Evolutionary conservation across 2,329 filamentous ascomycete species (phyloP).

Genomic region (Biscogniauxia marginata): DNA sequence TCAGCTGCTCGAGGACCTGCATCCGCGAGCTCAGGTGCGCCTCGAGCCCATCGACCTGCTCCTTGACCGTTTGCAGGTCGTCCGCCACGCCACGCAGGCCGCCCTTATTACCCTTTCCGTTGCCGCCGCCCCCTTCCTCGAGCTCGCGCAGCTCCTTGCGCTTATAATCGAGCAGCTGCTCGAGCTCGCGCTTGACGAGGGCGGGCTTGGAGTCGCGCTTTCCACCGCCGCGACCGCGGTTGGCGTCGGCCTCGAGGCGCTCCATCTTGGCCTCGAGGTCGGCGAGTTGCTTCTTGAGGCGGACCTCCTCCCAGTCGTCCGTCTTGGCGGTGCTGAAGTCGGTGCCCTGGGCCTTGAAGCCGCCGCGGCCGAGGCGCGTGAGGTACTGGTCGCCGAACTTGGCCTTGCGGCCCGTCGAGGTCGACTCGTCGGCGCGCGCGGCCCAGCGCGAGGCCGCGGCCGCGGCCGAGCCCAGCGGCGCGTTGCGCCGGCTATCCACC

Average conservation of each 20-base stretch:
- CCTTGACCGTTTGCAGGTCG: conserved; percentile 85
- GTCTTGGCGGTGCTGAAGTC: conserved; percentile 85
- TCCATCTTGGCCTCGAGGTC: conserved; percentile 88
- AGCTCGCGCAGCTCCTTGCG: conserved; percentile 72
- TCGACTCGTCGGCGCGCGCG: conserved; percentile 73
- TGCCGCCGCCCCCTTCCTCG: conserved; percentile 70
- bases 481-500: conserved; percentile 68
- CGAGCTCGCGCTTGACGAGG: conserved; percentile 88
- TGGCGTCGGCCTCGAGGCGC: conserved; percentile 72
- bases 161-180: conserved; percentile 95
- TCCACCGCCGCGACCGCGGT: conserved; percentile 54
- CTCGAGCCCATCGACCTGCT: conserved; percentile 91
- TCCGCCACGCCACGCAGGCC: conserved; percentile 75
- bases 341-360: conserved; percentile 79
- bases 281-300: conserved; percentile 85
- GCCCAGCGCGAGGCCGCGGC: conserved; percentile 74
- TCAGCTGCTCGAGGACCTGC: conserved; percentile 72
- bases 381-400: conserved; percentile 98
- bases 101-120: conserved; percentile 66
- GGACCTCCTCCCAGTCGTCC: conserved; percentile 97
- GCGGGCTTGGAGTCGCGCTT: conserved; percentile 80
- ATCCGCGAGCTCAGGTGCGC: conserved; percentile 75
- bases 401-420: conserved; percentile 83
- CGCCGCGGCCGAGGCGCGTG: conserved; percentile 80
- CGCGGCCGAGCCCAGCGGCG: too few relatives aligned